phyloP scores from a whole-genome alignment of 495 filamentous ascomycete genomes.

The Aspergillus baeticus region DNA sequence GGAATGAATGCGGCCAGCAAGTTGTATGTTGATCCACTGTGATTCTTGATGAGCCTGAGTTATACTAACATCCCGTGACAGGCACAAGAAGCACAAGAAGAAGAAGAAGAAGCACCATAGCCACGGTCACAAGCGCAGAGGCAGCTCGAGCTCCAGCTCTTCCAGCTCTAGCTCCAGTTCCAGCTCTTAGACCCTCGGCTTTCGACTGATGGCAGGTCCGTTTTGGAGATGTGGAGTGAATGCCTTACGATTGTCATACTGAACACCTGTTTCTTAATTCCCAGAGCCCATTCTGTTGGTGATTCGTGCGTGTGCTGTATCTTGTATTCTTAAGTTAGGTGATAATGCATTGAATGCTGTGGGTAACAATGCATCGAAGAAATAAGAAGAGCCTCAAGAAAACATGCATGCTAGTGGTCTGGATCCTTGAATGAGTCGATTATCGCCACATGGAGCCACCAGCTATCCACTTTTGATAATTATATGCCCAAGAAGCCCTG shows the following conservation, averaged over 20 bases:
- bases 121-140: constrained; percentile 27
- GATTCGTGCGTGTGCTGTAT: background rate
- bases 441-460: too few species aligned
- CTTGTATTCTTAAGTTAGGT: constrained; percentile 3
- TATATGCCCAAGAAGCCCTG: too few species aligned
- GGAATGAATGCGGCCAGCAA: constrained; percentile 40
- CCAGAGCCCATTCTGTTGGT: background rate
- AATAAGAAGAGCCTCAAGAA: too few species aligned
- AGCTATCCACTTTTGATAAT: too few species aligned
- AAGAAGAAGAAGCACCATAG: constrained; percentile 32
- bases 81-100: constrained; percentile 34
- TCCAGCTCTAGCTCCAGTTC: constrained; percentile 30
- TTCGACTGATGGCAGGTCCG: background rate
- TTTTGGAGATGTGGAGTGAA: background rate
- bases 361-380: too few species aligned
- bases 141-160: constrained; percentile 30
- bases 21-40: constrained; percentile 30
- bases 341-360: too few species aligned
- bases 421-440: too few species aligned
- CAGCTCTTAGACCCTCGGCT: constrained; percentile 15
- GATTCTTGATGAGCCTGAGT: background rate
- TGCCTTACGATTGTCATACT: background rate
- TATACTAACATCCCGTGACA: constrained; percentile 17
- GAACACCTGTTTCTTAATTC: background rate
- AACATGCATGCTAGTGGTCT: too few species aligned